Base-by-base conservation (phyloP, 2,329 filamentous ascomycete genomes). In the Fusarium dlaminii region DNA sequence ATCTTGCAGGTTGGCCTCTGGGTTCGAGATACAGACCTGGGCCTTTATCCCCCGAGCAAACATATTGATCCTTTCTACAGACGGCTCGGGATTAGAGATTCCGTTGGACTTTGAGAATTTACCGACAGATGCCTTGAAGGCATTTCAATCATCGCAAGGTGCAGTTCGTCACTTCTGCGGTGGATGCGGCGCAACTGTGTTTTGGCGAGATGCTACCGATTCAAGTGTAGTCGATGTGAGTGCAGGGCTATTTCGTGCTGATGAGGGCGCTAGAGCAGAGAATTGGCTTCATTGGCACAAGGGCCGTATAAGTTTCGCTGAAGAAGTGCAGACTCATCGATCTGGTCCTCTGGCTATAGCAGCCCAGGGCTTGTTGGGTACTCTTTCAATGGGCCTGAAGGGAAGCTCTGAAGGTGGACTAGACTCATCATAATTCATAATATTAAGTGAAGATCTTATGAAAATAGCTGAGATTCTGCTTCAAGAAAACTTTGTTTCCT, bases 1-100 rank as follows among this genome's bases (percentile, higher is more conserved):
- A 10, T 88, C 89, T 5, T 94, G 92, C 78, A 88, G 91, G 11
- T 82, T 90, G 8, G 81, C 82, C 1, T 86, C 88, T 2, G 91
- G 91, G 7, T 91, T 90, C 72, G 90, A 92, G 63, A 86, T 93
- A 52, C 88, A 92, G 74, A 83, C 87, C 0, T 94, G 91, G 91
- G 86, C 89, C 0, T 94, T 93, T 76, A 82, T 93, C 1, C 90
- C 90, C 2, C 84, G 85, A n/a, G 79, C 81, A 4, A 90, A 91
- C 74, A 89, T 93, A 60, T 80, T 84, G 24, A 83, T 88, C 32
- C 68, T 80, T 37, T 70, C 84, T 54, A 76, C 52, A 13, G 18
- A 12, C 14, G 37, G 17, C 18, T 32, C 17, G 37, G 54, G 4
- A 40, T 18, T 15, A 2, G 42, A 55, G 24, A 56, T 78, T 2